Evolutionary conservation across 129 eudicot species (phyloP).

Genomic region (Flaveria bidentis): DNA sequence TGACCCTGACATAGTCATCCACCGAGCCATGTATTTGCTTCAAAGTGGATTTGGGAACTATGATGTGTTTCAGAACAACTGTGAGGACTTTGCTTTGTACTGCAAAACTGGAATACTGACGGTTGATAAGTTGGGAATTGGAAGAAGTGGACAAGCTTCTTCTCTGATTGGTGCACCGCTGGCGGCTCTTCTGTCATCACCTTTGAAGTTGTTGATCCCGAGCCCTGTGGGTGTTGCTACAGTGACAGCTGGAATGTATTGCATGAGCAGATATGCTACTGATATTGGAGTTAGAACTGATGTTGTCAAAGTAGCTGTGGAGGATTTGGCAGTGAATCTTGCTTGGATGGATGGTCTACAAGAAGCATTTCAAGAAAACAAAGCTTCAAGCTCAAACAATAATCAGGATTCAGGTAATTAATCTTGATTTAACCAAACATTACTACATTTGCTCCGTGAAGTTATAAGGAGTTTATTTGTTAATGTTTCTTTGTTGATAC

Average conservation of each 20-base stretch:
- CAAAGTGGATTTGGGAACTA: conserved; percentile 84
- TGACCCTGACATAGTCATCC: conserved; percentile 49
- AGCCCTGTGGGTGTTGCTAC: conserved; percentile 86
- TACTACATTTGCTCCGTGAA: conserved; percentile 14
- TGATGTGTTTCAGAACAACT: conserved; percentile 75
- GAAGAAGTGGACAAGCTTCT: conserved; percentile 85
- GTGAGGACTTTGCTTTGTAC: conserved; percentile 89
- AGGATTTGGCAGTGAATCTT: conserved; percentile 69
- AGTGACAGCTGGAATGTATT: conserved; percentile 85
- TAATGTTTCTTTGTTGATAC: conserved; percentile 30
- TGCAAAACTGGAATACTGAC: conserved; percentile 85
- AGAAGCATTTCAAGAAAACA: conserved; percentile 39
- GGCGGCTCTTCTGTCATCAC: conserved; percentile 74
- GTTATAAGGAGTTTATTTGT: not conserved
- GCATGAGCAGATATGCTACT: conserved; percentile 84
- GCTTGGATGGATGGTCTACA: conserved; percentile 53
- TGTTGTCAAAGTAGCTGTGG: conserved; percentile 84
- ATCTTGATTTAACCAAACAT: conserved; percentile 9
- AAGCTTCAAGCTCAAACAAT: conserved; percentile 26
- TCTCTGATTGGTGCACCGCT: conserved; percentile 73
- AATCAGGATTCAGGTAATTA: conserved; percentile 30
- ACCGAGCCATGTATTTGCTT: conserved; percentile 79
- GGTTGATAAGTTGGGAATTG: conserved; percentile 65
- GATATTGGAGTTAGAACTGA: conserved; percentile 84
- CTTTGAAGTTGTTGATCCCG: conserved; percentile 61